Evolutionary conservation across 169 alveolate genomes (phyloP).

Genomic region (Theileria parva): DNA sequence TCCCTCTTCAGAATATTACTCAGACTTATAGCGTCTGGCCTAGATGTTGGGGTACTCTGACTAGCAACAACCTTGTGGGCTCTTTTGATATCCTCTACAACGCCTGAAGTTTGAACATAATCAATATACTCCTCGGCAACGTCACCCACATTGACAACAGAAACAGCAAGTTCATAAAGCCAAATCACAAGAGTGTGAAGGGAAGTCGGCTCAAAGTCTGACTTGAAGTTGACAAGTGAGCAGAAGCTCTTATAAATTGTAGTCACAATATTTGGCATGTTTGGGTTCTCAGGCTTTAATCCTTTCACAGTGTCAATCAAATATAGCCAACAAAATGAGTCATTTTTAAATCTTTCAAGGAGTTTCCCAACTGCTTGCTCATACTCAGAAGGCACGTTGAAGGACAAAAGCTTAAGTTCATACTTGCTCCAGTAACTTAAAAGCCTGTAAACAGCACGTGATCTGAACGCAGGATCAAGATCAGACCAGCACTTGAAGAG

Average conservation of each 20-base stretch:
- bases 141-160: slow-evolving; percentile 26
- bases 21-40: slow-evolving; percentile 40
- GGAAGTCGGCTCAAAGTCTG: slow-evolving; percentile 21
- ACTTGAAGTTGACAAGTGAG: slow-evolving; percentile 7
- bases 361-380: slow-evolving; percentile 46
- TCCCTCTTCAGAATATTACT: slow-evolving; percentile 50
- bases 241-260: slow-evolving; percentile 30
- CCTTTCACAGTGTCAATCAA: slow-evolving; percentile 55
- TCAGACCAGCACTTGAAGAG: slow-evolving; percentile 38
- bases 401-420: slow-evolving; percentile 49
- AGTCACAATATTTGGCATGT: slow-evolving; percentile 5
- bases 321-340: slow-evolving; percentile 52
- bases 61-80: slow-evolving; percentile 60
- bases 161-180: slow-evolving; percentile 51
- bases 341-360: slow-evolving; percentile 33
- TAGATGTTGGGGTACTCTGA: slow-evolving; percentile 20
- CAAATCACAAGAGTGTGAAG: slow-evolving; percentile 52
- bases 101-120: slow-evolving; percentile 60
- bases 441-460: slow-evolving; percentile 52
- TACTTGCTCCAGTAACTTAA: slow-evolving; percentile 61
- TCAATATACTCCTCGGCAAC: slow-evolving; percentile 57
- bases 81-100: slow-evolving; percentile 57
- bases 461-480: slow-evolving; percentile 25
- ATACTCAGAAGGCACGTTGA: slow-evolving; percentile 23
- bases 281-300: slow-evolving; percentile 20